Conservation (phyloP, 2,329 filamentous ascomycete species). For the Tolypocladium endophyticum region DNA sequence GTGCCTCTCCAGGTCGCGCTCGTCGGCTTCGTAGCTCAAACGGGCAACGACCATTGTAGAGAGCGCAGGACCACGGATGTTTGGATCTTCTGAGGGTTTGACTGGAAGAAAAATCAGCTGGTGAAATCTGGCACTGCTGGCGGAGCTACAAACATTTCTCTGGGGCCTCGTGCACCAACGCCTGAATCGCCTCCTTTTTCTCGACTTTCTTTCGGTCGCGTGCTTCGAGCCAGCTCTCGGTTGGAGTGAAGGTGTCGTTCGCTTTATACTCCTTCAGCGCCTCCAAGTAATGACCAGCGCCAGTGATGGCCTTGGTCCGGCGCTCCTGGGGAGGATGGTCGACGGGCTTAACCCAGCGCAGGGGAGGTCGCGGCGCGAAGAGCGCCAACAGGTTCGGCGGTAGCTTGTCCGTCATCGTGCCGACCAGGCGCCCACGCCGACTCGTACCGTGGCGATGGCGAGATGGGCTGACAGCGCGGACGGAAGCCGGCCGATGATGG, state of each 20-base stretch:
- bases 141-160: constrained; percentile 42
- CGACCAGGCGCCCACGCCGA: background rate
- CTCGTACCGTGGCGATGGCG: background rate
- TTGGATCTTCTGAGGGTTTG: constrained; percentile 73
- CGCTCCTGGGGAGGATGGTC: constrained; percentile 79
- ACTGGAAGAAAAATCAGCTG: constrained; percentile 34
- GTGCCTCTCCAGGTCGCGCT: constrained; percentile 83
- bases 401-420: constrained; percentile 85
- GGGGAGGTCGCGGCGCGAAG: constrained; percentile 85
- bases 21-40: constrained; percentile 79
- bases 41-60: constrained; percentile 90
- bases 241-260: constrained; percentile 65
- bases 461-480: background rate
- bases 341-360: constrained; percentile 77
- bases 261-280: constrained; percentile 69
- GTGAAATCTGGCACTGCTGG: background rate
- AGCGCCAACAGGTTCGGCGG: constrained; percentile 86
- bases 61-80: constrained; percentile 87
- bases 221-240: constrained; percentile 85
- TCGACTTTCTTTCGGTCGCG: constrained; percentile 77
- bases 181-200: constrained; percentile 59
- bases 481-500: background rate
- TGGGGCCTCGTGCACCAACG: constrained; percentile 52
- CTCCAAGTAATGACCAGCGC: constrained; percentile 65
- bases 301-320: constrained; percentile 60